phyloP scores from a whole-genome alignment of 2,329 filamentous ascomycete species.

The Alternaria sp. region DNA sequence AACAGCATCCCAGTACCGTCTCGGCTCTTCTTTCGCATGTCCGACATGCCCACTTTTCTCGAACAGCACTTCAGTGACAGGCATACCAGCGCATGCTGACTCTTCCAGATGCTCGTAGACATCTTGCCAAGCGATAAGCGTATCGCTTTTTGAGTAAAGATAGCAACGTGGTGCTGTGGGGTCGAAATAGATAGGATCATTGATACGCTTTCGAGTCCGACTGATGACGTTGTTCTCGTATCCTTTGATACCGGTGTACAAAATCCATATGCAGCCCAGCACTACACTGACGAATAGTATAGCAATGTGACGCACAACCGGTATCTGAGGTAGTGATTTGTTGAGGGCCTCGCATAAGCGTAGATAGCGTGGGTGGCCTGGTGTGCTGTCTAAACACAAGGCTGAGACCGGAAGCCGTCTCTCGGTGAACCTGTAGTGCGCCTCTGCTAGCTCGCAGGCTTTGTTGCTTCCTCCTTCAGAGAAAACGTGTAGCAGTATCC shows the following conservation, averaged over 20 bases:
- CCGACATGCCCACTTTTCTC: constrained; percentile 64
- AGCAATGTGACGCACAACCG: constrained; percentile 21
- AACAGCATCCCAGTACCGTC: constrained; percentile 61
- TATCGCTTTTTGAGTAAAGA: constrained; percentile 63
- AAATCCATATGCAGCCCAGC: constrained; percentile 24
- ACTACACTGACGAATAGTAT: constrained; percentile 18
- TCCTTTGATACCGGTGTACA: constrained; percentile 26
- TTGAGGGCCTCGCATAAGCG: constrained; percentile 30
- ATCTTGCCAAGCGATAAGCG: constrained; percentile 61
- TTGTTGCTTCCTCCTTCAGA: constrained; percentile 41
- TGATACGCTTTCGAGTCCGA: constrained; percentile 16
- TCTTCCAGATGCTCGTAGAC: constrained; percentile 59
- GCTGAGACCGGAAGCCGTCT: constrained; percentile 24
- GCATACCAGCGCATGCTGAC: constrained; percentile 55
- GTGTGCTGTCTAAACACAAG: constrained; percentile 37
- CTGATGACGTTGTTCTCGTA: constrained; percentile 29
- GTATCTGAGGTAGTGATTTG: constrained; percentile 28
- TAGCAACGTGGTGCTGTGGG: constrained; percentile 55
- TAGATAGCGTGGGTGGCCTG: constrained; percentile 30
- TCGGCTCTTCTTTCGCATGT: constrained; percentile 62
- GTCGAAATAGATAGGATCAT: constrained; percentile 24
- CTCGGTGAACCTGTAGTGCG: constrained; percentile 22
- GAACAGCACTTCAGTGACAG: constrained; percentile 58
- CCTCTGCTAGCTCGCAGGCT: constrained; percentile 31
- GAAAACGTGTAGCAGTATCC: constrained; percentile 33